Conservation (phyloP, 805 yeast genomes). For the Sugiyamaella smithiae region DNA sequence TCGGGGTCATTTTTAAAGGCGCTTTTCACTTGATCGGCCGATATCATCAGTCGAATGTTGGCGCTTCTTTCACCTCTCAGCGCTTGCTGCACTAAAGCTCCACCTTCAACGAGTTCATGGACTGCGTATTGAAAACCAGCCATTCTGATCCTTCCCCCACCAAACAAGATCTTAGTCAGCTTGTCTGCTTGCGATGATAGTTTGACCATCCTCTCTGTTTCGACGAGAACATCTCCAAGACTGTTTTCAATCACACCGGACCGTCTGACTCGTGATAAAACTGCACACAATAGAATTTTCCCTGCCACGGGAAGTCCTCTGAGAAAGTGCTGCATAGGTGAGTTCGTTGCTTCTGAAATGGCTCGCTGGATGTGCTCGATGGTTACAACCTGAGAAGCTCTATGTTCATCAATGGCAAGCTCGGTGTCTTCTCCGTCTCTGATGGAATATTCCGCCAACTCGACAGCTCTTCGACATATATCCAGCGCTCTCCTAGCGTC, state of each 20-base stretch:
- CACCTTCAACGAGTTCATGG: conserved; percentile 73
- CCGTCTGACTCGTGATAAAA: conserved; percentile 61
- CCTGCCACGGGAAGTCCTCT: conserved; percentile 60
- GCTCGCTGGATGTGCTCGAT: conserved; percentile 78
- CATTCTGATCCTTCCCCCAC: conserved; percentile 47
- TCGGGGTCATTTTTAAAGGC: conserved; percentile 58
- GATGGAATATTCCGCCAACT: conserved; percentile 66
- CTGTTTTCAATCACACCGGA: conserved; percentile 68
- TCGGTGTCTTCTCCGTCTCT: conserved; percentile 16
- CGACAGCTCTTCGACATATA: conserved; percentile 85
- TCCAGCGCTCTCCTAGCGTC: conserved; percentile 93
- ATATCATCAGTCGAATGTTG: conserved; percentile 60
- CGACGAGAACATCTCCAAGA: conserved; percentile 77
- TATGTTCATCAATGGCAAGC: conserved; percentile 24
- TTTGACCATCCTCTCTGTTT: conserved; percentile 54
- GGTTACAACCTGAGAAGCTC: conserved; percentile 46
- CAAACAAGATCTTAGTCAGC: conserved; percentile 35
- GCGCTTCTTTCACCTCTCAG: conserved; percentile 65
- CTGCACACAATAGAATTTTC: conserved; percentile 68
- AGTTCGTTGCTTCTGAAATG: conserved; percentile 69
- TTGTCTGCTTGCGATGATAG: conserved; percentile 32
- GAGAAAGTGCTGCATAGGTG: conserved; percentile 66
- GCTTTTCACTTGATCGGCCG: conserved; percentile 64
- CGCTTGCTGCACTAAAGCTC: conserved; percentile 67
- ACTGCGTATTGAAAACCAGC: conserved; percentile 59